phyloP scores from a whole-genome alignment of 805 yeast genomes.

The Myxozyma lipomycoides region DNA sequence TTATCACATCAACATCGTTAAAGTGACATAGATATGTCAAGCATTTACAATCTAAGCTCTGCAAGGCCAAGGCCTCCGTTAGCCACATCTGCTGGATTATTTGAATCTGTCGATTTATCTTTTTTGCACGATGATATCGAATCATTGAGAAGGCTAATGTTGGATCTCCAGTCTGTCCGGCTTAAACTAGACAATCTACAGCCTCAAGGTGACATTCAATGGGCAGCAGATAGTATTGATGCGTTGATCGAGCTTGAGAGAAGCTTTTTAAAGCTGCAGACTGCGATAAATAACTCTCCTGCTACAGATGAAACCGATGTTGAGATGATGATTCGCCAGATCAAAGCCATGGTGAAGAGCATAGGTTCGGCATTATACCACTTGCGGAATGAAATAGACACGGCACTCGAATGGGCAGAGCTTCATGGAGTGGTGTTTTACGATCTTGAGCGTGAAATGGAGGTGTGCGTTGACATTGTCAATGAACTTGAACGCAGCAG shows the following conservation, averaged over 20 bases:
- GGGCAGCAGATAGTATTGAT: slow-evolving; percentile 5
- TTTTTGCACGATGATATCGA: not conserved
- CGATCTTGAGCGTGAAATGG: slow-evolving; percentile 14
- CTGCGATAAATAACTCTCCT: slow-evolving; percentile 2
- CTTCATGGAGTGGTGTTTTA: slow-evolving; percentile 8
- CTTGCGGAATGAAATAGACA: slow-evolving; percentile 14
- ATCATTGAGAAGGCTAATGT: not conserved
- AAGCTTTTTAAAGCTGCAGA: not conserved
- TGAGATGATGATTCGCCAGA: not conserved
- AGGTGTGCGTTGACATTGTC: slow-evolving; percentile 6
- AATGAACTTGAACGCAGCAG: slow-evolving; percentile 1
- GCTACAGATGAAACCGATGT: not conserved
- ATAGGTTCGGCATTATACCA: slow-evolving; percentile 3
- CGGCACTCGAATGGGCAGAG: slow-evolving; percentile 25
- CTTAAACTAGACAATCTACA: slow-evolving; percentile 7
- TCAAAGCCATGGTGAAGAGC: not conserved
- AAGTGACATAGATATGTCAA: not conserved
- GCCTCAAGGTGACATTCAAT: slow-evolving; percentile 5
- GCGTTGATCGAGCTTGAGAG: slow-evolving; percentile 3
- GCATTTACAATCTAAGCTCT: slow-evolving; percentile 1
- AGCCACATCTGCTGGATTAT: not conserved
- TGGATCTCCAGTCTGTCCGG: slow-evolving; percentile 7
- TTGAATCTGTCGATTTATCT: not conserved
- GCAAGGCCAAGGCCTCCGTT: not conserved
- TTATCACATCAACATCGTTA: too few relatives aligned